Base-by-base conservation (phyloP, 495 filamentous ascomycete species). In the Hypomontagnella submonticulosa region DNA sequence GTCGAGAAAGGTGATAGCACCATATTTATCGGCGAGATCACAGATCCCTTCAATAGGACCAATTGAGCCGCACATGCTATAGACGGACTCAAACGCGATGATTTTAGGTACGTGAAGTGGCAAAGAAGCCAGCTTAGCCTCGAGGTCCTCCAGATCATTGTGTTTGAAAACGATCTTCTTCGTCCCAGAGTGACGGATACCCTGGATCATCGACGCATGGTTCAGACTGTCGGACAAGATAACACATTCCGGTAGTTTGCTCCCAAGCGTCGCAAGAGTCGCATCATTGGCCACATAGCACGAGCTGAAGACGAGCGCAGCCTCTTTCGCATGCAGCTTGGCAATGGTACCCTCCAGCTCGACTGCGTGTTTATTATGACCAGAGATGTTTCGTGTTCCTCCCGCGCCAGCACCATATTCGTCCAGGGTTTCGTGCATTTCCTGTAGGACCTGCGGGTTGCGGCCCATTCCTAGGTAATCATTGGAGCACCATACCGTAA, bases 261-360 rank as follows among this genome's bases (percentile, higher is more conserved):
- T 96, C 5, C 95, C 95, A 16, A 99, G 83, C 4, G 95, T 99
- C 8, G 95, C 95, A 20, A 99, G 88, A 0, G 96, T 98, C 20
- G 96, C 96, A 81, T 99, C 95, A 71, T 99, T 99, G 67, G 95
- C 95, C 37, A 99, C 95, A 69, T 92, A 99, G 83, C 95, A 99
- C 7, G 93, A 97, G 57, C 91, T 92, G 75, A 99, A 99, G 23
- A 97, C 94, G 63, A 99, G 79, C 2, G 94, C 93, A 0, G 89
- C 86, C 71, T 97, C 93, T 77, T 97, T 93, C n/a, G 91, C 89
- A 57, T 85, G 95, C 33, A 99, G 79, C 71, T 92, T 93, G 4
- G 95, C 94, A 68, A 98, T 78, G 0, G 91, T 92, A 18, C 79
- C 81, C 78, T 99, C 95, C 37, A 99, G 79, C 37, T 82, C 85